Evolutionary conservation across 2,329 filamentous ascomycete species (phyloP), one percentile per base, ranked within the genome.

Genomic region (Colletotrichum sp.): DNA sequence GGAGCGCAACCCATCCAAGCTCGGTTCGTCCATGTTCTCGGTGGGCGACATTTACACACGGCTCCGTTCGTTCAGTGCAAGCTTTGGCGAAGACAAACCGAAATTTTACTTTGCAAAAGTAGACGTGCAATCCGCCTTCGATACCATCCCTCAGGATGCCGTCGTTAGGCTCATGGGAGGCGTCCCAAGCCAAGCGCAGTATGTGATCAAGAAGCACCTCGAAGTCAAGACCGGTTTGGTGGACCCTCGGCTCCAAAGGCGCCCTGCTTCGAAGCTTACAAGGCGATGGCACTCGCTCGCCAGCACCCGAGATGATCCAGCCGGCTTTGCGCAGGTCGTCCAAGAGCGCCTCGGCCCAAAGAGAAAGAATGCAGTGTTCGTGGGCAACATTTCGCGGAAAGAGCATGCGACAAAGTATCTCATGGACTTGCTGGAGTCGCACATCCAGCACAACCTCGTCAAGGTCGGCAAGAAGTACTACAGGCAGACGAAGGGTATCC

Each of bases 71-170:
- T 98, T 98, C 84, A 93, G 93, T 76, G 78, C 83, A 3, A 82
- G 76, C 1, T 81, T 93, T 13, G 82, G 83, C 0, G 72, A 82
- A 2, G 75, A 76, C 0, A 78, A 83, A 1, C 78, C 80, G 11
- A 86, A 83, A 6, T 83, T 98, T 2, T 98, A 94, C 83, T 98
- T 98, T 83, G 96, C 93, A 74, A 99, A 99, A 81, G 87, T 98
- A 15, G 97, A 99, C 80, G 96, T 99, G 24, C 91, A 94, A 80
- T 92, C 95, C 3, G 98, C 96, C 78, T 99, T 98, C 81, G 97
- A 99, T 82, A 98, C 94, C 0, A 98, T 99, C 58, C 97, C 97
- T 0, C 97, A 98, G 81, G 84, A 89, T 31, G 90, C 91, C 1
- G 86, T 98, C 21, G 80, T 98, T 38, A 81, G 87, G 29, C 86